Evolutionary conservation across 1,284 basidiomycete genomes (phyloP).

Genomic region (Cystobasidium sp.): DNA sequence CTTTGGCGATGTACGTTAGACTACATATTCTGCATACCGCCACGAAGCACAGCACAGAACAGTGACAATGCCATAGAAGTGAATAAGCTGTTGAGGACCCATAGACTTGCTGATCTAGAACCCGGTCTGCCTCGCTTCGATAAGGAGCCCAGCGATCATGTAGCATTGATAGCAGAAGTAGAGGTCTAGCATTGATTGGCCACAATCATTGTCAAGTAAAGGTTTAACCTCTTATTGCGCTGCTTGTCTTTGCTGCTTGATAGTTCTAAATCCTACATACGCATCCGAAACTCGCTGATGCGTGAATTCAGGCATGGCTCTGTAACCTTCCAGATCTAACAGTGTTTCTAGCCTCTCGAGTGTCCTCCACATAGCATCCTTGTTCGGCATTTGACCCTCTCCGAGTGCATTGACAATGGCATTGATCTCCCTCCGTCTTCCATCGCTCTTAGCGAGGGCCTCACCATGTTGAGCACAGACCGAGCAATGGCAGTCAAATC

Average conservation of each 20-base stretch:
- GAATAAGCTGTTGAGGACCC: slow-evolving; percentile 26
- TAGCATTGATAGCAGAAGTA: slow-evolving; percentile 48
- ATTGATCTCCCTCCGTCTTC: slow-evolving; percentile 41
- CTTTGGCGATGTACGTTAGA: slow-evolving; percentile 52
- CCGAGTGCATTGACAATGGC: slow-evolving; percentile 36
- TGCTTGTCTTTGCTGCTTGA: slow-evolving; percentile 14
- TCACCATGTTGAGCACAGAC: slow-evolving; percentile 40
- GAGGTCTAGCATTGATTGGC: slow-evolving; percentile 27
- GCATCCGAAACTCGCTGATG: slow-evolving; percentile 40
- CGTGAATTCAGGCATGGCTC: slow-evolving; percentile 49
- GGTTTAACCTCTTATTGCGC: background rate
- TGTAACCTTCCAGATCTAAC: slow-evolving; percentile 49
- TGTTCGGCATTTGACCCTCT: slow-evolving; percentile 20
- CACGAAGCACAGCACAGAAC: background rate
- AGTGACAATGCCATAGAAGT: slow-evolving; percentile 3
- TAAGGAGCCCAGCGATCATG: slow-evolving; percentile 50
- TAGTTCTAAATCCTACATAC: slow-evolving; percentile 35
- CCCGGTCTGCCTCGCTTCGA: slow-evolving; percentile 49
- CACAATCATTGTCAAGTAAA: too few species aligned
- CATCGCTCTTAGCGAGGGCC: slow-evolving; percentile 39
- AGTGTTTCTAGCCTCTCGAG: slow-evolving; percentile 48
- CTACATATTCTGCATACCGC: slow-evolving; percentile 44
- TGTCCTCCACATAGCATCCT: slow-evolving; percentile 28
- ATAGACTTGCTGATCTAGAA: slow-evolving; percentile 37
- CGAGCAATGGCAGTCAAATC: slow-evolving; percentile 50